phyloP scores from a whole-genome alignment of 306 rosid species.

The Cucurbita pepo region DNA sequence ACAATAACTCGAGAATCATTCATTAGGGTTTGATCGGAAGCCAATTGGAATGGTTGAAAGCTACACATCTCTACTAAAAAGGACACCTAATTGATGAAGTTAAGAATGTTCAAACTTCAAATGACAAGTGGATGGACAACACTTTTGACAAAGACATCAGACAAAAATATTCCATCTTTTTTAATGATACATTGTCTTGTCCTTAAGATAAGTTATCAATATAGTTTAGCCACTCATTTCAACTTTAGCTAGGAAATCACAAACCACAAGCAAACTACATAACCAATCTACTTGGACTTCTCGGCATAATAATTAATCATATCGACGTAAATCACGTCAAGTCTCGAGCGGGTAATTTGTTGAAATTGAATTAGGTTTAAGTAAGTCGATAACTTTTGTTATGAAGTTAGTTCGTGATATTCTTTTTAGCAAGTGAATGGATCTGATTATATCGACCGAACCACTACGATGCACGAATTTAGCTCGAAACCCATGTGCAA shows the following conservation, averaged over 20 bases:
- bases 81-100: not conserved
- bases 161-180: not conserved
- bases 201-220: not conserved
- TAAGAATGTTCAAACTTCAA: not conserved
- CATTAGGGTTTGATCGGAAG: not conserved
- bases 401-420: not conserved
- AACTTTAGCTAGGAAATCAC: not conserved
- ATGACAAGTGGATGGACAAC: not conserved
- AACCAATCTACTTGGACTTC: not conserved
- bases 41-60: not conserved
- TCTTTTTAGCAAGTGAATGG: no score
- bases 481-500: not conserved
- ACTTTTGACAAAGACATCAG: not conserved
- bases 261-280: not conserved
- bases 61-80: not conserved
- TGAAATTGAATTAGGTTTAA: no score
- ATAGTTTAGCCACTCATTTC: not conserved
- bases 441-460: not conserved
- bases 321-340: no score
- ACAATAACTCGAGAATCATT: no score
- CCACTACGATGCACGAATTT: not conserved
- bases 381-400: no score
- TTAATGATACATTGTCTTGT: not conserved
- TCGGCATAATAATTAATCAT: not conserved
- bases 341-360: no score